phyloP scores from a whole-genome alignment of 257 asterid species.

The Craterostigma plantagineum region DNA sequence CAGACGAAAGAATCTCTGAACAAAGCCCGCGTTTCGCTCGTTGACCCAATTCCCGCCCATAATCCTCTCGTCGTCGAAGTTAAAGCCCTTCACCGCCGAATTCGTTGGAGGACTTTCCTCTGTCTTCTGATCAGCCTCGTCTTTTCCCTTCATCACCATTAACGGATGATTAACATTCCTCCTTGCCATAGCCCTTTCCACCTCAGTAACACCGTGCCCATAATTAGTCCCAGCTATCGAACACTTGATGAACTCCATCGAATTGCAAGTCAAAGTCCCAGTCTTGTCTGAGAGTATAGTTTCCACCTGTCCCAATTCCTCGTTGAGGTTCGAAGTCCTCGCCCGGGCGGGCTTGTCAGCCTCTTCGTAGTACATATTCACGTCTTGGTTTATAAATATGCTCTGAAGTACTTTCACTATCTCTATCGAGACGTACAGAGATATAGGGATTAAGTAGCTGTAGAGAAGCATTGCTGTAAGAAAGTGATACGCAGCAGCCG shows the following conservation, averaged over 20 bases:
- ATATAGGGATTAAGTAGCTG: conserved; percentile 60
- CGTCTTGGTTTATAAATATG: conserved; percentile 59
- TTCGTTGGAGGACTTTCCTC: conserved; percentile 7
- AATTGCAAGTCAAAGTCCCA: conserved; percentile 81
- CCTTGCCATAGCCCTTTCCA: conserved; percentile 44
- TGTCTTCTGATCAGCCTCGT: background rate
- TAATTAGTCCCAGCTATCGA: conserved; percentile 62
- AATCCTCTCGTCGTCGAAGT: conserved; percentile 56
- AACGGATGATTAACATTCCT: conserved; percentile 30
- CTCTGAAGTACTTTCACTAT: conserved; percentile 76
- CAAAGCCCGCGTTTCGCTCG: conserved; percentile 26
- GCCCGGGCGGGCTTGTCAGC: conserved; percentile 70
- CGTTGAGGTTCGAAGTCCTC: conserved; percentile 84
- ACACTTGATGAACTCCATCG: conserved; percentile 85
- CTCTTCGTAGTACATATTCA: conserved; percentile 68
- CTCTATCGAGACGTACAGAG: conserved; percentile 71
- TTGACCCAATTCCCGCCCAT: conserved; percentile 53
- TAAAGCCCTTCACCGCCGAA: conserved; percentile 44
- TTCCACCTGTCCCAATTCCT: conserved; percentile 83
- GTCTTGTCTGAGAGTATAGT: conserved; percentile 88
- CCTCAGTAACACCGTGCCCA: conserved; percentile 64
- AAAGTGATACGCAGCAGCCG: conserved; percentile 50
- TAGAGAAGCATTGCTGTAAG: conserved; percentile 50
- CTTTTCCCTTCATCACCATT: conserved; percentile 14
- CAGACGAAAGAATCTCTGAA: conserved; percentile 36